Evolutionary conservation across 2,329 filamentous ascomycete genomes (phyloP).

Genomic region (Beauveria asiatica): DNA sequence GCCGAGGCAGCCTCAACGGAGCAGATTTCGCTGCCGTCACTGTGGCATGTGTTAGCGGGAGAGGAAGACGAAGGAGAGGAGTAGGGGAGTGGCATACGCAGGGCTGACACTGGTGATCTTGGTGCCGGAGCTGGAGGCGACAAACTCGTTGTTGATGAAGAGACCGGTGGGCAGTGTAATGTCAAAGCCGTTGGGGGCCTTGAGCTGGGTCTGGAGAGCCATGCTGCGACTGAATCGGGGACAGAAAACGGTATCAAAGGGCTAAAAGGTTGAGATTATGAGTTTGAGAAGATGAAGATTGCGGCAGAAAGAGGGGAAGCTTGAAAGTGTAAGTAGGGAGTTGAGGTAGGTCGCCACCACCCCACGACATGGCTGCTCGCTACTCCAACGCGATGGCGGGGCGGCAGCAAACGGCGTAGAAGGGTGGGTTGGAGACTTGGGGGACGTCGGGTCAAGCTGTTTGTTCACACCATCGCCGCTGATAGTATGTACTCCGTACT

Average conservation of each 20-base stretch:
- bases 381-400: slow-evolving; percentile 3
- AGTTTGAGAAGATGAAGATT: not conserved
- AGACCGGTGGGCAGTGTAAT: slow-evolving; percentile 60
- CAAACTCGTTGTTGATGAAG: slow-evolving; percentile 73
- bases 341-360: no score
- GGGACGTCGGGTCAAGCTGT: not conserved
- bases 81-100: slow-evolving; percentile 18
- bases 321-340: not conserved
- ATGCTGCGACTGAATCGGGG: slow-evolving; percentile 3
- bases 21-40: slow-evolving; percentile 24
- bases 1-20: slow-evolving; percentile 23
- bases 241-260: not conserved
- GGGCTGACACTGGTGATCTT: slow-evolving; percentile 53
- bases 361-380: no score
- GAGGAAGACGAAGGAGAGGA: no score
- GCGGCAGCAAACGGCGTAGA: slow-evolving; percentile 1
- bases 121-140: slow-evolving; percentile 47
- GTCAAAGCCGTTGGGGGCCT: slow-evolving; percentile 51
- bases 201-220: slow-evolving; percentile 20
- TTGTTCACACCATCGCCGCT: not conserved
- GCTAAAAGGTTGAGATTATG: not conserved
- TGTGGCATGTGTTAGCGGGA: slow-evolving; percentile 7
- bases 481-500: no score
- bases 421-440: not conserved
- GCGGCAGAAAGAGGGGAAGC: not conserved